These are phyloP conservation scores for Lentinula edodes DNA, from an alignment of 768 basidiomycete genomes.

Conservation along the genomic window DNA sequence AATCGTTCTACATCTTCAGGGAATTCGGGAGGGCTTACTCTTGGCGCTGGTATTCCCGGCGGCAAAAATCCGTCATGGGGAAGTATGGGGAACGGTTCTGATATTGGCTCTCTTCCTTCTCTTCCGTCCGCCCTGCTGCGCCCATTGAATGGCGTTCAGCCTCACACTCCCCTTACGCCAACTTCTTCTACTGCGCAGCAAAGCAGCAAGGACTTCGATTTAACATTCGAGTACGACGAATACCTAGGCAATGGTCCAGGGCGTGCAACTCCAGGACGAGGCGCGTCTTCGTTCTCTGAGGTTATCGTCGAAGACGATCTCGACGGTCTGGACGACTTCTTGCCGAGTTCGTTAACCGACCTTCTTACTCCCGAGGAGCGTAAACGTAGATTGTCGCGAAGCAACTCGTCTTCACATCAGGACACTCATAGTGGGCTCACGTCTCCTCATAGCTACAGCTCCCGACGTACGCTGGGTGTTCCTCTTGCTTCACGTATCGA, in stretches of 20 bases:
- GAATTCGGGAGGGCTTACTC: neutral
- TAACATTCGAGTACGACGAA: constrained; percentile 36
- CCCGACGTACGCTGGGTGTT: constrained; percentile 14
- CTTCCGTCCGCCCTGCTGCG: neutral
- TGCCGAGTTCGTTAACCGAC: constrained; percentile 85
- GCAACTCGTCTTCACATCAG: constrained; percentile 41
- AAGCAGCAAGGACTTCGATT: constrained; percentile 23
- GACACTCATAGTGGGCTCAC: constrained; percentile 6
- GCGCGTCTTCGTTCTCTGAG: neutral
- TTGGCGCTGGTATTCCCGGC: constrained; percentile 11
- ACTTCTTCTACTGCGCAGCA: neutral
- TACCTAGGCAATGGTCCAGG: constrained; percentile 16
- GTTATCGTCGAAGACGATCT: constrained; percentile 42
- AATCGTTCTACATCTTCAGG: constrained; percentile 28
- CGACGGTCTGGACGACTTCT: constrained; percentile 81
- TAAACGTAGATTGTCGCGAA: constrained; percentile 74
- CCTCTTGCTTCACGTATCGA: constrained; percentile 15
- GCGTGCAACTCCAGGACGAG: constrained; percentile 10
- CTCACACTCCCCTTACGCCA: neutral
- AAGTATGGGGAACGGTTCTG: neutral
- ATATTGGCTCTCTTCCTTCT: constrained; percentile 4
- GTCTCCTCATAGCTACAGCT: constrained; percentile 6
- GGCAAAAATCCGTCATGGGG: neutral
- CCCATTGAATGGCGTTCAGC: neutral
- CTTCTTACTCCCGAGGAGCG: constrained; percentile 86